Conservation (phyloP, 139 green algal genomes). For the Picochlorum sp. region DNA sequence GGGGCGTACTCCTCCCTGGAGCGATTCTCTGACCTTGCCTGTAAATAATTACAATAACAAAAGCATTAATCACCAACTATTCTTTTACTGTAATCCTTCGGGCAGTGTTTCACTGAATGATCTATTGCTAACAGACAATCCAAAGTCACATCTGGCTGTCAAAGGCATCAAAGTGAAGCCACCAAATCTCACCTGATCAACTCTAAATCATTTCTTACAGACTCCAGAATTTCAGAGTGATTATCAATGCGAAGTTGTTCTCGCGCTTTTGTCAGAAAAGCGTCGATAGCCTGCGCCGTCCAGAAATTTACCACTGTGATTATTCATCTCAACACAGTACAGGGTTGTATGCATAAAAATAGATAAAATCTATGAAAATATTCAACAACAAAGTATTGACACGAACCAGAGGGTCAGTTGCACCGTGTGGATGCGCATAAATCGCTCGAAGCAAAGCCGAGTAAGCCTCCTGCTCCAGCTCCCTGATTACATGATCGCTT, state of each 20-base stretch:
- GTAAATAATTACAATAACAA: background rate
- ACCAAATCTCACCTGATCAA: background rate
- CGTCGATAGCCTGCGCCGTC: constrained; percentile 1
- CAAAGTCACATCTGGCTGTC: too few relatives aligned
- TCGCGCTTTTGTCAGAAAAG: background rate
- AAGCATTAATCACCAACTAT: too few relatives aligned
- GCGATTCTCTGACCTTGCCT: background rate
- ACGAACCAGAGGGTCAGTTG: background rate
- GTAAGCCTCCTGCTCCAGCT: constrained; percentile 31
- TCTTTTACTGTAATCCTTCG: too few relatives aligned
- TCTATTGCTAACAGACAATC: too few relatives aligned
- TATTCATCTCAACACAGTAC: background rate
- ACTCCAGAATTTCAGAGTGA: constrained; percentile 1
- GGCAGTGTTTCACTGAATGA: too few relatives aligned
- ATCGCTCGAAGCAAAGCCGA: constrained; percentile 25
- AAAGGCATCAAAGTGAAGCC: background rate
- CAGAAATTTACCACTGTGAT: background rate
- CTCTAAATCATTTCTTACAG: constrained; percentile 3
- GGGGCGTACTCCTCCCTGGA: background rate
- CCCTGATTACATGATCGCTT: background rate
- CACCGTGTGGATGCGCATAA: constrained; percentile 1
- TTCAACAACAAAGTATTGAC: background rate
- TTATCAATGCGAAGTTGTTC: background rate
- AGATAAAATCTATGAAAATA: too few relatives aligned
- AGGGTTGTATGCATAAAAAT: too few relatives aligned